Evolutionary conservation across 495 filamentous ascomycete species (phyloP), one percentile per base, ranked within the genome.

Genomic region (Penicillium crystallinum): DNA sequence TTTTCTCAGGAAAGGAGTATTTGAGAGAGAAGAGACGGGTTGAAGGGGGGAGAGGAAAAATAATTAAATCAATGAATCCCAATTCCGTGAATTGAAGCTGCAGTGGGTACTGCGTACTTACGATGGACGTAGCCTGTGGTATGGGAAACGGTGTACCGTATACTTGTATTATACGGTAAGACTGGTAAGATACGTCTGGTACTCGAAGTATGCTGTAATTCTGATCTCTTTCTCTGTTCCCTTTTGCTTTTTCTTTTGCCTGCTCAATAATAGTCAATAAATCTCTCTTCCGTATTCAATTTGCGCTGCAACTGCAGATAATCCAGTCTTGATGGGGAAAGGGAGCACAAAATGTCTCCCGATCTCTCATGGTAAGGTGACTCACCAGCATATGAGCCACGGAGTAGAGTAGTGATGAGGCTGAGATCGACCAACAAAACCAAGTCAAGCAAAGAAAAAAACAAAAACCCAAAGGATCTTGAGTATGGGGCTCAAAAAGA

Each of bases 11-110:
- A 18, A 31, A 43, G 33, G 38, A 52, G 41, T 43, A 29, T 15
- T 43, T 46, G 30, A 37, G 22, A 31, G 29, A 31, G 51, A 36
- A 52, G 38, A 45, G 36, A 17, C 31, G 31, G 18, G 12, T 41
- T 42, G 34, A 39, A 50, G 48, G 56, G 50, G 38, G 50, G 25
- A 18, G 21, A 49, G 31, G 47, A 46, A 60, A 57, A 68, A 59
- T 52, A 62, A 63, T 63, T 56, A 58, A 62, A 59, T 63, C 54
- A 56, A 65, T 65, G 54, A 65, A 57, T 61, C 52, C 43, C 23
- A 61, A 56, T 58, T 56, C 55, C 48, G 53, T 52, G 57, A 54
- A 54, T 59, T 62, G 56, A 62, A 66, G 61, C 61, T 62, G 61
- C 56, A 65, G 64, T 62, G 63, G 61, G 55, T 62, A 58, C 37